Percentiles rank a stretch among this genome's conserved stretches.
Evolutionary conservation across 345 rosid genomes (phyloP).

Genomic region (Crucihimalaya himalaica): DNA sequence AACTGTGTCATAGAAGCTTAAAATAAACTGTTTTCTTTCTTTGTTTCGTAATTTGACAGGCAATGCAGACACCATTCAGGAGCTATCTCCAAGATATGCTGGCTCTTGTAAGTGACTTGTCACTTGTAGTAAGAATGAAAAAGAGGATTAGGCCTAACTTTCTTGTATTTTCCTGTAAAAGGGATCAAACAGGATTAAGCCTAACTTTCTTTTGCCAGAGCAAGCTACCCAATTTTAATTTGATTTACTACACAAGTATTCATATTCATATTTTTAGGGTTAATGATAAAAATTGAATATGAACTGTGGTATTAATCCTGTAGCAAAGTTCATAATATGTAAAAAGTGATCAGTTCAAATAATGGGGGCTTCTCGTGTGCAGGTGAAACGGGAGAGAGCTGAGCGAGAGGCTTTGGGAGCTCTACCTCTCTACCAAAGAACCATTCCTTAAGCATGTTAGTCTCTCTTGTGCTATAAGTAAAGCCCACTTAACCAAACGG

Average conservation of each 20-base stretch:
- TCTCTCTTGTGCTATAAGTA: neutral
- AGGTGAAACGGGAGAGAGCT: conserved; percentile 80
- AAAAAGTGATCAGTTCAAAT: no score
- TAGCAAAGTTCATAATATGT: neutral
- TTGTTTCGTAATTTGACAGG: conserved; percentile 43
- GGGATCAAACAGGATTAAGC: neutral
- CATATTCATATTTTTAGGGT: neutral
- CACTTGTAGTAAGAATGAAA: neutral
- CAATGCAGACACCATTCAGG: conserved; percentile 84
- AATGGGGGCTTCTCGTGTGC: neutral
- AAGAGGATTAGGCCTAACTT: neutral
- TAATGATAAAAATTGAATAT: neutral
- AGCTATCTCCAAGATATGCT: conserved; percentile 83
- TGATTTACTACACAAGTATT: neutral
- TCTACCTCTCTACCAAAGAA: conserved; percentile 80
- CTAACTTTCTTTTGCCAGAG: neutral
- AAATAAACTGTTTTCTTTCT: neutral
- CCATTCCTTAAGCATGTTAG: conserved; percentile 57
- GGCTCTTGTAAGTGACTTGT: conserved; percentile 63
- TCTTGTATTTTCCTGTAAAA: conserved; percentile 53
- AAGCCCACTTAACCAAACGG: neutral
- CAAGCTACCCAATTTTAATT: neutral
- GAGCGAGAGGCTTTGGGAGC: conserved; percentile 95
- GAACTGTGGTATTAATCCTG: neutral
- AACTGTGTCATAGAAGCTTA: neutral